phyloP scores from a whole-genome alignment of 495 filamentous ascomycete species.

The Immersiella caudata region DNA sequence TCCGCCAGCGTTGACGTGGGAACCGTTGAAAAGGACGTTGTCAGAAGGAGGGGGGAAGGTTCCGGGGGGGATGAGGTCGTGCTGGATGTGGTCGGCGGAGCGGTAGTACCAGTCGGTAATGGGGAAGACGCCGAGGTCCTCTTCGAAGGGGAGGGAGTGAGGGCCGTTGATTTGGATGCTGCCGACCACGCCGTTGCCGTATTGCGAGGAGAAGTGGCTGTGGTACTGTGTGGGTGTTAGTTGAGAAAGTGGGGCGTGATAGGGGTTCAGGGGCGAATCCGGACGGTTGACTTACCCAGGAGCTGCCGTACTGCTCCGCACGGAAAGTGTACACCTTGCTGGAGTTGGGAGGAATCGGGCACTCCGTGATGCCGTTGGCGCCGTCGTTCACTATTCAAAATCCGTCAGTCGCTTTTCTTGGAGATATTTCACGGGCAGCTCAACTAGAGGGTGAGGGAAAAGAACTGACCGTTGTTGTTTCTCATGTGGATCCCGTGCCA shows the following conservation, averaged over 20 bases:
- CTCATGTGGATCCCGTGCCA: conserved; percentile 16
- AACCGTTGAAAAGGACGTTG: conserved; percentile 37
- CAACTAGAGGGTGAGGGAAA: no score
- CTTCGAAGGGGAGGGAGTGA: conserved; percentile 56
- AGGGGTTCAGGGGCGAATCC: conserved; percentile 33
- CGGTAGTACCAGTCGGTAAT: conserved; percentile 51
- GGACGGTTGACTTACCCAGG: conserved; percentile 39
- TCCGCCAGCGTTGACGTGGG: conserved; percentile 38
- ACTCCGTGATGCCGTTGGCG: conserved; percentile 57
- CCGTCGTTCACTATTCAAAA: conserved; percentile 17
- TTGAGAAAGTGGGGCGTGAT: conserved; percentile 28
- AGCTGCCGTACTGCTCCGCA: conserved; percentile 58
- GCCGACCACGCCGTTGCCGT: conserved; percentile 55
- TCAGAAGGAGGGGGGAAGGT: conserved; percentile 17
- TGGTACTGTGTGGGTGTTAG: conserved; percentile 39
- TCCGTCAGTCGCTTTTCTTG: no score
- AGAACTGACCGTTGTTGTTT: conserved; percentile 20
- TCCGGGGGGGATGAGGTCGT: conserved; percentile 8
- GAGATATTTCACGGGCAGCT: no score
- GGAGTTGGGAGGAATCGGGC: conserved; percentile 53
- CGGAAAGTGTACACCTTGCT: conserved; percentile 51
- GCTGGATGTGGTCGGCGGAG: conserved; percentile 31
- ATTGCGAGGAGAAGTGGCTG: conserved; percentile 59
- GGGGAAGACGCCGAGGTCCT: conserved; percentile 58
- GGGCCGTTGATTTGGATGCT: conserved; percentile 63